Evolutionary conservation across 108 stramenopile genomes (phyloP).

Genomic region (Pelagomonas calceolata): DNA sequence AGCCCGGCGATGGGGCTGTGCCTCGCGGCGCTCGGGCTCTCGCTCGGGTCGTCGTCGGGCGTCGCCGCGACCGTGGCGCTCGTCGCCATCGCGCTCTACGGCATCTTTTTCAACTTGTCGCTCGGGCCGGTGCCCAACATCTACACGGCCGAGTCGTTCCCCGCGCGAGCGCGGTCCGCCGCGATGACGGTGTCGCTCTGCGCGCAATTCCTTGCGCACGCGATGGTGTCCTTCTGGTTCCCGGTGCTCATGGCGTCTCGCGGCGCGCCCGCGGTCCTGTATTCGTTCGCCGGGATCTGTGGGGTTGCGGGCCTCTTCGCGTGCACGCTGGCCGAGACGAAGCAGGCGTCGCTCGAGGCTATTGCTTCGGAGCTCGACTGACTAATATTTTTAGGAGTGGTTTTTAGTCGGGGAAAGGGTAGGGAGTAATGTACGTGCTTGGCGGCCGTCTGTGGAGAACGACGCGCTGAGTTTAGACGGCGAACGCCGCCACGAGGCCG

Average conservation of each 20-base stretch:
- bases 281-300: neutral
- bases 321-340: neutral
- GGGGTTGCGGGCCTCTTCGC: neutral
- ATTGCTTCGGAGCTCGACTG: too few species aligned
- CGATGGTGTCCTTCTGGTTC: neutral
- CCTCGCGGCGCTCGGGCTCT: neutral
- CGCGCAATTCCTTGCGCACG: neutral
- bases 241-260: neutral
- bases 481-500: too few species aligned
- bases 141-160: neutral
- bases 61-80: neutral
- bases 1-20: neutral
- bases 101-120: neutral
- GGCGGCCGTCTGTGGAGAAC: too few species aligned
- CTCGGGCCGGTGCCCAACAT: constrained; percentile 5
- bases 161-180: neutral
- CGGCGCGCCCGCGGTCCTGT: neutral
- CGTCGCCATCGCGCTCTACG: neutral
- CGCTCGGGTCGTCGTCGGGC: neutral
- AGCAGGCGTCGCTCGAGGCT: neutral
- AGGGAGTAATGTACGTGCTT: too few species aligned
- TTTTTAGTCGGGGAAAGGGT: too few species aligned
- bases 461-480: too few species aligned
- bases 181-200: neutral
- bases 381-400: too few species aligned